A percentile compares a stretch with the other conserved stretches of the same genome.
phyloP scores from a whole-genome alignment of 2,329 filamentous ascomycete species.

The Botrytis medusae region DNA sequence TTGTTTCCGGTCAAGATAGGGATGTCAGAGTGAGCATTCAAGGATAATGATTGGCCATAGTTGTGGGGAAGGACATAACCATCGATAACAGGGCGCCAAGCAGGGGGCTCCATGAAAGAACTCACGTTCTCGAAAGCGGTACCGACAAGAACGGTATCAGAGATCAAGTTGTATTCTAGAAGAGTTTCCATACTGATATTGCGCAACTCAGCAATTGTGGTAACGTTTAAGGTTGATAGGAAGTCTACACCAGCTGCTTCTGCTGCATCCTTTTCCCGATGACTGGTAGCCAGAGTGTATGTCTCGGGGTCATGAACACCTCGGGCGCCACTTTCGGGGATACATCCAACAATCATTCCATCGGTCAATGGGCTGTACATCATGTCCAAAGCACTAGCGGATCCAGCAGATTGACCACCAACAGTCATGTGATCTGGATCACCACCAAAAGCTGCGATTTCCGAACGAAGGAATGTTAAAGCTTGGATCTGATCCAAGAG shows the following conservation, averaged over 20 bases:
- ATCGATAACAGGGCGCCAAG: not conserved
- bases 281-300: slow-evolving; percentile 15
- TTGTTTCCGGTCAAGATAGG: not conserved
- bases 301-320: slow-evolving; percentile 38
- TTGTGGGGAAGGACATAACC: not conserved
- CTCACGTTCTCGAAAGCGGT: not conserved
- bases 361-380: slow-evolving; percentile 36
- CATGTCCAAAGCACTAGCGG: slow-evolving; percentile 31
- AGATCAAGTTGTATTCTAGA: not conserved
- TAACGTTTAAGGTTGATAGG: not conserved
- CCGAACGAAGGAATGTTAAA: slow-evolving; percentile 23
- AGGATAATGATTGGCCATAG: not conserved
- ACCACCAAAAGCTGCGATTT: slow-evolving; percentile 65
- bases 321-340: slow-evolving; percentile 40
- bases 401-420: slow-evolving; percentile 65
- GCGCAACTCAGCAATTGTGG: not conserved
- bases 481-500: slow-evolving; percentile 58
- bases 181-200: not conserved
- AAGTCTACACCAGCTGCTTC: not conserved
- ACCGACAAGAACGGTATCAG: not conserved
- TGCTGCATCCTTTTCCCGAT: not conserved
- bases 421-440: slow-evolving; percentile 64
- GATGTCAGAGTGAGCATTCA: not conserved
- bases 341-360: slow-evolving; percentile 36
- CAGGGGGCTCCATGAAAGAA: not conserved